These are phyloP conservation scores for Podaxis mareebaensis DNA, from an alignment of 768 basidiomycete genomes.

Conservation along the genomic window DNA sequence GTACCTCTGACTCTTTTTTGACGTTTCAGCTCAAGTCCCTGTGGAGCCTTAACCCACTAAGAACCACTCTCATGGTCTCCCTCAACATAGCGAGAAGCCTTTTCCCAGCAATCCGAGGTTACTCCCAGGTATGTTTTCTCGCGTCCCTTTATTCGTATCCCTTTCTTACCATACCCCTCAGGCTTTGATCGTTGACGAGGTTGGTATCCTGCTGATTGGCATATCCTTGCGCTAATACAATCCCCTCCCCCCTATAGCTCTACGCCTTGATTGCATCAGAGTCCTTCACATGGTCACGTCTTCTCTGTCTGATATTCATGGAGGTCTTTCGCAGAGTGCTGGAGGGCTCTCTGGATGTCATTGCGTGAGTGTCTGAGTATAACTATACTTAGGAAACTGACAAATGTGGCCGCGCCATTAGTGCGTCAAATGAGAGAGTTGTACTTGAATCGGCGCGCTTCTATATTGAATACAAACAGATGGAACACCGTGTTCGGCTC, in stretches of 20 bases:
- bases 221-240: conserved; percentile 19
- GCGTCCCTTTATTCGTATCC: conserved; percentile 15
- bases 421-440: conserved; percentile 68
- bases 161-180: conserved; percentile 29
- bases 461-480: conserved; percentile 75
- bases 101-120: conserved; percentile 81
- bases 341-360: conserved; percentile 67
- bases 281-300: conserved; percentile 69
- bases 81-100: conserved; percentile 72
- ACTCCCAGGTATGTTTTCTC: conserved; percentile 60
- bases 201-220: conserved; percentile 32
- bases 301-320: conserved; percentile 56
- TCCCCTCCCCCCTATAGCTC: conserved; percentile 44
- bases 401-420: conserved; percentile 30
- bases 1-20: conserved; percentile 15
- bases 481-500: conserved; percentile 73
- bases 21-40: conserved; percentile 39
- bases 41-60: conserved; percentile 60
- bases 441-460: conserved; percentile 75
- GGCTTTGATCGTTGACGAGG: conserved; percentile 85
- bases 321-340: conserved; percentile 65
- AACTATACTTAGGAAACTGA: conserved; percentile 16
- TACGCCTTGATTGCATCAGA: conserved; percentile 69
- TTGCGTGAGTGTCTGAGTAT: conserved; percentile 59
- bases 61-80: conserved; percentile 69